Percentiles rank a stretch among this genome's conserved stretches.
These are phyloP conservation scores for Lasiodiplodia citricola DNA, from an alignment of 2,329 filamentous ascomycete genomes.

Conservation along the genomic window DNA sequence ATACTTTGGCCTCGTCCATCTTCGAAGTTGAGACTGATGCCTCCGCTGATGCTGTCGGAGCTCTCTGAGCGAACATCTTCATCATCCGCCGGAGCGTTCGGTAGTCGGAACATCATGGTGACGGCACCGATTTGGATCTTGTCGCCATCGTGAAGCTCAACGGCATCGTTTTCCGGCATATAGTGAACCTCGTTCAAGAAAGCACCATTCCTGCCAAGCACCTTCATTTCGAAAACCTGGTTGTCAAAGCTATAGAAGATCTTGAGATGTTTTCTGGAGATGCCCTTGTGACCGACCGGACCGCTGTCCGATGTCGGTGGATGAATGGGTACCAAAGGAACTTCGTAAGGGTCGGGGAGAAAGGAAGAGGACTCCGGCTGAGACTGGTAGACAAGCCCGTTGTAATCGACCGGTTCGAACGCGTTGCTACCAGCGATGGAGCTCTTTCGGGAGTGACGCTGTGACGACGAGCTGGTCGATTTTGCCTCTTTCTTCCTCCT, in stretches of 20 bases:
- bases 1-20: constrained; percentile 64
- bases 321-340: constrained; percentile 74
- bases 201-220: constrained; percentile 70
- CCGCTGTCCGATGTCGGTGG: constrained; percentile 58
- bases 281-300: constrained; percentile 66
- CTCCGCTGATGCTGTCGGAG: constrained; percentile 51
- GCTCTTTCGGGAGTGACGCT: constrained; percentile 44
- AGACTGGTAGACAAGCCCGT: constrained; percentile 61
- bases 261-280: constrained; percentile 75
- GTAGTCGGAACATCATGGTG: constrained; percentile 70
- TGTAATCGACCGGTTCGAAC: constrained; percentile 47
- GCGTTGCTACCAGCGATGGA: constrained; percentile 42
- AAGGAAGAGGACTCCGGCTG: constrained; percentile 45
- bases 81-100: constrained; percentile 62
- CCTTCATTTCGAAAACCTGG: constrained; percentile 68
- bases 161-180: constrained; percentile 55
- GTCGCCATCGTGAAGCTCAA: constrained; percentile 67
- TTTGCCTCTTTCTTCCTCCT: constrained; percentile 44
- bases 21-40: constrained; percentile 78
- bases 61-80: constrained; percentile 51
- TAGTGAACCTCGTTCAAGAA: constrained; percentile 68
- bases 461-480: constrained; percentile 58
- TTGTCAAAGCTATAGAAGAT: constrained; percentile 71
- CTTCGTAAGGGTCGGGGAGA: constrained; percentile 65
- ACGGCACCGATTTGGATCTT: constrained; percentile 75